A percentile compares a stretch with the other conserved stretches of the same genome.
phyloP scores from a whole-genome alignment of 2,329 filamentous ascomycete genomes.

The Cladosporium cucumerinum region DNA sequence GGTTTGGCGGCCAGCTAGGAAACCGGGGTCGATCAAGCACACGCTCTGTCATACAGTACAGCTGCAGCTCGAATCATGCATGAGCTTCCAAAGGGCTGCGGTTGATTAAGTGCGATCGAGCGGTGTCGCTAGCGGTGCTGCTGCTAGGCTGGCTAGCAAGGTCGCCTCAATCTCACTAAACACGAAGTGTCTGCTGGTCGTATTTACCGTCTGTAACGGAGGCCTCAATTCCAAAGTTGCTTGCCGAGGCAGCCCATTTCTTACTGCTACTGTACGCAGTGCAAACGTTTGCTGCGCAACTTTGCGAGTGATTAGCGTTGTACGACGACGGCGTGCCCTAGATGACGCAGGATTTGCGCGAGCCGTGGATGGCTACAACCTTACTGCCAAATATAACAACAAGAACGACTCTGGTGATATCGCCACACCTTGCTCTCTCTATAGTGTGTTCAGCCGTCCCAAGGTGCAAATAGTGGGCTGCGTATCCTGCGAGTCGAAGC shows the following conservation, averaged over 20 bases:
- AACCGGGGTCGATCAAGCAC: not conserved
- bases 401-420: not conserved
- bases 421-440: not conserved
- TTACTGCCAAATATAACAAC: not conserved
- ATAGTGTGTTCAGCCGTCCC: not conserved
- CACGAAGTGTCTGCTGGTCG: not conserved
- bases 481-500: not conserved
- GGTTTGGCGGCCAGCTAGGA: not conserved
- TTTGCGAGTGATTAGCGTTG: not conserved
- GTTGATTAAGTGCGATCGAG: not conserved
- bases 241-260: not conserved
- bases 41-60: not conserved
- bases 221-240: not conserved
- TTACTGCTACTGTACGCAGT: no score
- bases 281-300: not conserved
- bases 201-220: not conserved
- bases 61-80: slow-evolving; percentile 9
- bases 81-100: not conserved
- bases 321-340: not conserved
- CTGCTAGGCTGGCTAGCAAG: not conserved
- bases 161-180: not conserved
- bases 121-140: not conserved
- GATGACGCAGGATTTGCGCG: not conserved
- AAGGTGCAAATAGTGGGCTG: not conserved
- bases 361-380: not conserved